Conservation (phyloP, 2,329 filamentous ascomycete species). For the Mycosphaerelloides madeirae region DNA sequence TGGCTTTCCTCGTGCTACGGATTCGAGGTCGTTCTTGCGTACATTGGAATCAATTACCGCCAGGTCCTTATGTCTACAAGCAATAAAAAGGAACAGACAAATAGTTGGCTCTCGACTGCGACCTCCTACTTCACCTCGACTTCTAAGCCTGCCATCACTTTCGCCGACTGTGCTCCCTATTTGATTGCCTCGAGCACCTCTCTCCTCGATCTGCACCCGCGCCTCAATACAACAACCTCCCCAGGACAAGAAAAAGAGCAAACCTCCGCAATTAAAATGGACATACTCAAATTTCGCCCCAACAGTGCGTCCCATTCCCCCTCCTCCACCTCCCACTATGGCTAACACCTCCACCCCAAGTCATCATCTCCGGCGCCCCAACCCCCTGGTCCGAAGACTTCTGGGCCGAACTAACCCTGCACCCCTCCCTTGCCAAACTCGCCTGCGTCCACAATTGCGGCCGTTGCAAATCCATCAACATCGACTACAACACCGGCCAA, state of each 20-base stretch:
- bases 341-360: no score
- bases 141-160: slow-evolving; percentile 51
- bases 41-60: slow-evolving; percentile 40
- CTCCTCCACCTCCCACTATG: no score
- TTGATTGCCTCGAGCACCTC: slow-evolving; percentile 68
- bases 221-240: slow-evolving; percentile 25
- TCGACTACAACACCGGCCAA: slow-evolving; percentile 45
- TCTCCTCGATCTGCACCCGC: slow-evolving; percentile 57
- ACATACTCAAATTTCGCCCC: slow-evolving; percentile 45
- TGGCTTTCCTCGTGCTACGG: slow-evolving; percentile 45
- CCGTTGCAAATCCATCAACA: slow-evolving; percentile 44
- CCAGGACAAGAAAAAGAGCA: no score
- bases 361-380: slow-evolving; percentile 40
- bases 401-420: slow-evolving; percentile 36
- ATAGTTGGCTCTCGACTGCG: slow-evolving; percentile 31
- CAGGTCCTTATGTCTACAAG: slow-evolving; percentile 36
- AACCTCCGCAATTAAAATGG: no score
- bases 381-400: slow-evolving; percentile 44
- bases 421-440: slow-evolving; percentile 28
- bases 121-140: slow-evolving; percentile 16
- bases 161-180: slow-evolving; percentile 71
- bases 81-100: slow-evolving; percentile 11
- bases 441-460: slow-evolving; percentile 43
- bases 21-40: slow-evolving; percentile 39
- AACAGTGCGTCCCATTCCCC: no score